These are phyloP conservation scores for Choiromyces venosus DNA, from an alignment of 495 filamentous ascomycete species.

Conservation along the genomic window DNA sequence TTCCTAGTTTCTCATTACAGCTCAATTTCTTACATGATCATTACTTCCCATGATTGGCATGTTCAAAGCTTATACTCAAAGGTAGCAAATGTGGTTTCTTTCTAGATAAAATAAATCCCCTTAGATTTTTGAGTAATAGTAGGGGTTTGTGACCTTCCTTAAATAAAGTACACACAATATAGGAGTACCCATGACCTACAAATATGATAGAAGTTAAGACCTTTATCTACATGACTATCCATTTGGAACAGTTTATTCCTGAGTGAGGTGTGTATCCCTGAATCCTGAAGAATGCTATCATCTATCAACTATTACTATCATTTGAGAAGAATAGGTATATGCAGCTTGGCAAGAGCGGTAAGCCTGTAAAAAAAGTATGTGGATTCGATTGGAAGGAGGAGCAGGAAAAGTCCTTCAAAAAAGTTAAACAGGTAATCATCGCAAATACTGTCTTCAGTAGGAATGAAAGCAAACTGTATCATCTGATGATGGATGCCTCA, in stretches of 20 bases:
- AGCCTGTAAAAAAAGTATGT: too few relatives aligned
- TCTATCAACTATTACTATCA: too few relatives aligned
- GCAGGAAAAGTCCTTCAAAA: not conserved
- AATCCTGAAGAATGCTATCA: too few relatives aligned
- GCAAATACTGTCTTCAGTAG: not conserved
- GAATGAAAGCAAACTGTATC: not conserved
- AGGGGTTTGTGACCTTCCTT: not conserved
- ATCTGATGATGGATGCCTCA: constrained; percentile 1
- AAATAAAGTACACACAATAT: constrained; percentile 1
- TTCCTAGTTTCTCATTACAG: not conserved
- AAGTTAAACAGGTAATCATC: not conserved
- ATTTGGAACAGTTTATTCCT: constrained; percentile 2
- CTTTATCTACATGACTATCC: constrained; percentile 5
- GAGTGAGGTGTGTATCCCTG: not conserved
- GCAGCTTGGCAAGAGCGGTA: too few relatives aligned
- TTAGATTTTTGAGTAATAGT: too few relatives aligned
- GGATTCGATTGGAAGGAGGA: not conserved
- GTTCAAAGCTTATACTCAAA: too few relatives aligned
- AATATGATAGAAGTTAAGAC: not conserved
- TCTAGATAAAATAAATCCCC: too few relatives aligned
- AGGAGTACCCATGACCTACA: constrained; percentile 2
- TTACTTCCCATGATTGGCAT: constrained; percentile 13
- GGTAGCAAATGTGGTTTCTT: too few relatives aligned
- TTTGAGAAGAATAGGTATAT: too few relatives aligned
- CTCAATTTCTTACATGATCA: not conserved